Evolutionary conservation across 1,284 basidiomycete genomes (phyloP).

Genomic region (Ceratobasidium sp.): DNA sequence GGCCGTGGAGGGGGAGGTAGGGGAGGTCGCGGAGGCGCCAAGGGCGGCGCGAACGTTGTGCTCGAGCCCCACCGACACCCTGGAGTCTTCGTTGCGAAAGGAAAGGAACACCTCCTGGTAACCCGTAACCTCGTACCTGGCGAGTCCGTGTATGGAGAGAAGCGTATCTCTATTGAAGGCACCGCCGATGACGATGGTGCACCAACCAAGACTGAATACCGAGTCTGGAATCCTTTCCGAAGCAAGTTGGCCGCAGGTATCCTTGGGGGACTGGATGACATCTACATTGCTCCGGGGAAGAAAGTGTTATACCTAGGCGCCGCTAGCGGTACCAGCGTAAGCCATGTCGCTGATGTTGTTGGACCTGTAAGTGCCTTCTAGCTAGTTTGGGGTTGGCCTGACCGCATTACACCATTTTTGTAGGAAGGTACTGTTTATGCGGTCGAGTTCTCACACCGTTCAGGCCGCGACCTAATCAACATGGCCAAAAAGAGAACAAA

Average conservation of each 20-base stretch:
- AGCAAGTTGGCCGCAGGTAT: slow-evolving; percentile 98
- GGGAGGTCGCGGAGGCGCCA: slow-evolving; percentile 67
- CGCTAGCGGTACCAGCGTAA: slow-evolving; percentile 96
- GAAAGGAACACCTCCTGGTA: slow-evolving; percentile 97
- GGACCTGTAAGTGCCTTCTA: slow-evolving; percentile 77
- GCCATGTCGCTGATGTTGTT: slow-evolving; percentile 98
- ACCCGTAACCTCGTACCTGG: slow-evolving; percentile 98
- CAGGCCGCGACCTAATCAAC: slow-evolving; percentile 97
- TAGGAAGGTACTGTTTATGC: slow-evolving; percentile 97
- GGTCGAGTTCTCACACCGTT: slow-evolving; percentile 97
- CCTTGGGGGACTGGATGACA: slow-evolving; percentile 93
- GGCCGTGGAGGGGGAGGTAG: slow-evolving; percentile 61
- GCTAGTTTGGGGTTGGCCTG: slow-evolving; percentile 37
- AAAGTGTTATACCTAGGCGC: slow-evolving; percentile 99
- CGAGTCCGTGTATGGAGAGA: slow-evolving; percentile 98
- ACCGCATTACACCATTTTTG: slow-evolving; percentile 32
- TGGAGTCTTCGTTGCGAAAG: slow-evolving; percentile 94
- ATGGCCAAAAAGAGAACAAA: slow-evolving; percentile 99
- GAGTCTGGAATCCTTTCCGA: slow-evolving; percentile 99
- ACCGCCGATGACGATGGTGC: slow-evolving; percentile 68
- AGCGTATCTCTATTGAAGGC: slow-evolving; percentile 88
- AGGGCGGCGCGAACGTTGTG: slow-evolving; percentile 79
- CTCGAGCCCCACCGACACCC: slow-evolving; percentile 96
- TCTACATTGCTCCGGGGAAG: slow-evolving; percentile 93
- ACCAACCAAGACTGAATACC: slow-evolving; percentile 94